Conservation (phyloP, 1,284 basidiomycete genomes). For the Moesziomyces sp. region DNA sequence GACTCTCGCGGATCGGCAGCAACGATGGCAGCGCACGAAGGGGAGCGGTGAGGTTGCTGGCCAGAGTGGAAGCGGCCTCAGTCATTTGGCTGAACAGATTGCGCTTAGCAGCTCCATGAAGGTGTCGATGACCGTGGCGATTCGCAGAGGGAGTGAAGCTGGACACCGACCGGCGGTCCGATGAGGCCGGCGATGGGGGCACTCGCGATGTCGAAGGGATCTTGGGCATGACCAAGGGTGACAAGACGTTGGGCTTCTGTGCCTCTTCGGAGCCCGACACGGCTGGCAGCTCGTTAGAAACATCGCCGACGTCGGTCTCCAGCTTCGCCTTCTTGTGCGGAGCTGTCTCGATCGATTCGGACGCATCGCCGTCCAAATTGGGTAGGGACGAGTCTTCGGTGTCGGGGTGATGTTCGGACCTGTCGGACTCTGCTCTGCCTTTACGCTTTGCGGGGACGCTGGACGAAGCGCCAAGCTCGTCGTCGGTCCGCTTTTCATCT, state of each 20-base stretch:
- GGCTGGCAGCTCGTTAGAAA: neutral
- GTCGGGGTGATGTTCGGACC: neutral
- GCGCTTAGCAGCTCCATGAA: slow-evolving; percentile 33
- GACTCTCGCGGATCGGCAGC: slow-evolving; percentile 36
- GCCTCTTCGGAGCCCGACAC: neutral
- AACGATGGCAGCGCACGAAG: slow-evolving; percentile 29
- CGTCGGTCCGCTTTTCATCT: neutral
- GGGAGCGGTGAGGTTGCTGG: slow-evolving; percentile 35
- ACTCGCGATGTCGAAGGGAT: slow-evolving; percentile 14
- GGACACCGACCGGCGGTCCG: slow-evolving; percentile 32
- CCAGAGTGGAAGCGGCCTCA: slow-evolving; percentile 26
- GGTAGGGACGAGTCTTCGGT: neutral
- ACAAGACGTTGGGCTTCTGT: neutral
- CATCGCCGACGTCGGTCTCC: neutral
- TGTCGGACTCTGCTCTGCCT: neutral
- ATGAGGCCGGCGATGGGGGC: slow-evolving; percentile 44
- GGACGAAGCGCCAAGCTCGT: neutral
- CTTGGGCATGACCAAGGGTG: neutral
- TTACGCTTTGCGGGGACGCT: neutral
- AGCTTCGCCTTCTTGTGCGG: neutral
- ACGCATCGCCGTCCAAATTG: neutral
- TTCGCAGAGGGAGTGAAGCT: slow-evolving; percentile 44
- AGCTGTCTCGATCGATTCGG: neutral
- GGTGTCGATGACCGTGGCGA: slow-evolving; percentile 40
- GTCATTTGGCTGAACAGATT: slow-evolving; percentile 35